Percentiles rank a stretch among this genome's conserved stretches.
These are phyloP conservation scores for Arthrobotrys conoides DNA, from an alignment of 2,329 filamentous ascomycete species.

Conservation along the genomic window DNA sequence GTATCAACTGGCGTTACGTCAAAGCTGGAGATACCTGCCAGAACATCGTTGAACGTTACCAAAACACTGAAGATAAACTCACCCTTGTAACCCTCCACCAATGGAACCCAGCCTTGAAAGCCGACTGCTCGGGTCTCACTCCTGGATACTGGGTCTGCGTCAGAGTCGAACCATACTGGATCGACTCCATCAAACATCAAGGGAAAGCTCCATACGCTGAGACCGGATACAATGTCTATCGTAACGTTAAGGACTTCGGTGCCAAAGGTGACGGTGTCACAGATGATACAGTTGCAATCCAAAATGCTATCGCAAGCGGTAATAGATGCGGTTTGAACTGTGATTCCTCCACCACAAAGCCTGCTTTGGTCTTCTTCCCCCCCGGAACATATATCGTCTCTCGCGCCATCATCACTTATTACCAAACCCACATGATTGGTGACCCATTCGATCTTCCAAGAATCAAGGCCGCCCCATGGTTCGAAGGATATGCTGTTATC, in stretches of 20 bases:
- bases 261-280: conserved; percentile 67
- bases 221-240: conserved; percentile 48
- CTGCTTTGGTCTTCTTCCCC: conserved; percentile 88
- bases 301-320: conserved; percentile 76
- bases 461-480: conserved; percentile 80
- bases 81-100: conserved; percentile 21
- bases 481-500: conserved; percentile 88
- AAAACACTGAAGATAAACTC: conserved; percentile 21
- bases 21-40: conserved; percentile 34
- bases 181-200: conserved; percentile 49
- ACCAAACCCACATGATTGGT: conserved; percentile 93
- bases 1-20: conserved; percentile 35
- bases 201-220: conserved; percentile 43
- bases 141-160: conserved; percentile 15
- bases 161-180: conserved; percentile 38
- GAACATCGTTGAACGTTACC: conserved; percentile 24
- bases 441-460: conserved; percentile 73
- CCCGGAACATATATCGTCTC: conserved; percentile 89
- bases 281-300: conserved; percentile 92
- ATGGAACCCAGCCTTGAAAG: conserved; percentile 40
- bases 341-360: conserved; percentile 83
- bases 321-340: conserved; percentile 84
- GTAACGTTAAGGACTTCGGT: conserved; percentile 58
- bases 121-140: conserved; percentile 28
- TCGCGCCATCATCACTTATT: conserved; percentile 83